These are phyloP conservation scores for Bassia scoparia DNA, from an alignment of 148 eudicot genomes.

Conservation along the genomic window DNA sequence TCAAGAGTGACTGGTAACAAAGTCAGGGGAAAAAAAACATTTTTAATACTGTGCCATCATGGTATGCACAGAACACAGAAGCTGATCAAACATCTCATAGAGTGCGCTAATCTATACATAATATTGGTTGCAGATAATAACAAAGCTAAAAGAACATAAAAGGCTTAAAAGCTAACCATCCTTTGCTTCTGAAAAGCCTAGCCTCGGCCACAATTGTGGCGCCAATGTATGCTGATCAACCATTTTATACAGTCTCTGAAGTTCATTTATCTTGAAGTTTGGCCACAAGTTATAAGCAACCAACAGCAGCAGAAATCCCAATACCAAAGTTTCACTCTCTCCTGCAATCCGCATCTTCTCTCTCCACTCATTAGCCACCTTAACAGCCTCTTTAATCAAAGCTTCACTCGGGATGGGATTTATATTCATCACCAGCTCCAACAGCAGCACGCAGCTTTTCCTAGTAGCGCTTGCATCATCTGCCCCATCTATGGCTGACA, in stretches of 20 bases:
- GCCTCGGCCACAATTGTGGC: conserved; percentile 11
- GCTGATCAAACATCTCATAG: too few relatives aligned
- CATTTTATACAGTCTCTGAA: conserved; percentile 9
- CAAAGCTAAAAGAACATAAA: conserved; percentile 3
- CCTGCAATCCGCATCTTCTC: conserved; percentile 11
- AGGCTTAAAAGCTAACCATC: conserved; percentile 14
- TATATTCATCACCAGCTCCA: conserved; percentile 21
- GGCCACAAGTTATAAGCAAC: conserved; percentile 12
- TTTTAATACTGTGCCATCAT: too few relatives aligned
- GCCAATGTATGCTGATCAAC: conserved; percentile 15
- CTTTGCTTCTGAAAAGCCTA: conserved; percentile 10
- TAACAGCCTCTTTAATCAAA: conserved; percentile 16
- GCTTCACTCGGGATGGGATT: conserved; percentile 11
- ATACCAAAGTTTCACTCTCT: neutral
- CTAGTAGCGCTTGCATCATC: conserved; percentile 18
- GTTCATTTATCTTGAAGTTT: conserved; percentile 1
- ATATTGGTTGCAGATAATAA: neutral
- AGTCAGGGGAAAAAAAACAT: too few relatives aligned
- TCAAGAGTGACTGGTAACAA: too few relatives aligned
- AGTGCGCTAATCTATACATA: too few relatives aligned
- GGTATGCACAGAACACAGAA: too few relatives aligned
- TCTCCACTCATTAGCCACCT: conserved; percentile 12
- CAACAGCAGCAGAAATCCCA: conserved; percentile 19
- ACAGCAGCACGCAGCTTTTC: conserved; percentile 14
- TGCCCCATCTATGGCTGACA: conserved; percentile 16